Evolutionary conservation across 768 basidiomycete species (phyloP).

Genomic region (Strobilomyces dryophilus): DNA sequence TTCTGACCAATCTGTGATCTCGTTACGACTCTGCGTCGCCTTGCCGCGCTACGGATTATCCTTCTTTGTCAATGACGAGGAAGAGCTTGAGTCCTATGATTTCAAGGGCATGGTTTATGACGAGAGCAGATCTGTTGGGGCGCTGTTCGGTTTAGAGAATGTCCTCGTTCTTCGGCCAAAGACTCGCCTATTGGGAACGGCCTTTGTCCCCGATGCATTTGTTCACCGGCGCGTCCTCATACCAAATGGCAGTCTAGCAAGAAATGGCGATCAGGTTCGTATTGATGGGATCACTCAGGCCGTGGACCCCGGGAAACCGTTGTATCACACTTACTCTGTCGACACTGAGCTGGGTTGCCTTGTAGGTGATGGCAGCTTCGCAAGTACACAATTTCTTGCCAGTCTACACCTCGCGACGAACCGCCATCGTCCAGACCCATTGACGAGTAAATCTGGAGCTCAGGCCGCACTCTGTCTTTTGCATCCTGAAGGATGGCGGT

Average conservation of each 20-base stretch:
- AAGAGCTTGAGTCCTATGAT: not conserved
- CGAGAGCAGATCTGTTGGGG: not conserved
- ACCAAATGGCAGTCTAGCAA: not conserved
- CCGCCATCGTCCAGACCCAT: not conserved
- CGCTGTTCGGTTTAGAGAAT: not conserved
- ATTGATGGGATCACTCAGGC: not conserved
- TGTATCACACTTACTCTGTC: not conserved
- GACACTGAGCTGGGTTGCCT: not conserved
- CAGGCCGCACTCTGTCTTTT: not conserved
- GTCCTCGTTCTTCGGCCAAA: not conserved
- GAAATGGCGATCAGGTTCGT: not conserved
- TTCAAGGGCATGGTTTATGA: not conserved
- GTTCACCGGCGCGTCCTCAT: not conserved
- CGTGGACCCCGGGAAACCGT: not conserved
- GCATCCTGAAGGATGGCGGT: not conserved
- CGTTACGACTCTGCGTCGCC: not conserved
- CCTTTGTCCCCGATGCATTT: not conserved
- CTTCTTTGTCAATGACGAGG: not conserved
- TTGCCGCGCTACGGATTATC: not conserved
- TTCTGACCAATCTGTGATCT: not conserved
- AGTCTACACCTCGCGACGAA: not conserved
- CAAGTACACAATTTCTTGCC: not conserved
- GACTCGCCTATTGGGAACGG: not conserved
- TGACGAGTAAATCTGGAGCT: not conserved
- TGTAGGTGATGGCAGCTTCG: not conserved